A percentile compares a stretch with the other conserved stretches of the same genome.
Evolutionary conservation across 2,329 filamentous ascomycete species (phyloP).

Genomic region (Aspergillus flavus): DNA sequence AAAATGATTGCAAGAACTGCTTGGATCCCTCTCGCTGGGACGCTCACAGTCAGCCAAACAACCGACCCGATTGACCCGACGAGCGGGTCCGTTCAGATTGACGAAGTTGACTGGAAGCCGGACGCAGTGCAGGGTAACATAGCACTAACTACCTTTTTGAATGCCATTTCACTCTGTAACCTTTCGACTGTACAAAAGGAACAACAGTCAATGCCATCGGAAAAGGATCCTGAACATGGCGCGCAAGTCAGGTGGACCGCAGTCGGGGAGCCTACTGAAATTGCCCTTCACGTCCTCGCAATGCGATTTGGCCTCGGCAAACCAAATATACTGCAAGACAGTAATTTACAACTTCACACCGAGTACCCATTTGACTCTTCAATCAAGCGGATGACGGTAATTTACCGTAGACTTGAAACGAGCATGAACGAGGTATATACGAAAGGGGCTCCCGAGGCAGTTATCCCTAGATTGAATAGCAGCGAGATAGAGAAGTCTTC

Average conservation of each 20-base stretch:
- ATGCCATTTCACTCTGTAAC: slow-evolving; percentile 59
- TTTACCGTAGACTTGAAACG: slow-evolving; percentile 48
- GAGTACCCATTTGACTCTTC: slow-evolving; percentile 68
- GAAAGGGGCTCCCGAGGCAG: slow-evolving; percentile 65
- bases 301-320: slow-evolving; percentile 60
- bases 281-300: slow-evolving; percentile 68
- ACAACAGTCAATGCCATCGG: slow-evolving; percentile 2
- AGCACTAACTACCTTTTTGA: slow-evolving; percentile 54
- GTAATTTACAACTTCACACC: slow-evolving; percentile 34
- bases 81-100: slow-evolving; percentile 49
- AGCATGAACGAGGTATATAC: slow-evolving; percentile 53
- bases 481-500: slow-evolving; percentile 22
- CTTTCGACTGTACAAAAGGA: slow-evolving; percentile 54
- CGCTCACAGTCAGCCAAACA: slow-evolving; percentile 55
- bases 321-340: slow-evolving; percentile 42
- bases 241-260: slow-evolving; percentile 54
- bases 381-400: slow-evolving; percentile 68
- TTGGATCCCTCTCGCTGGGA: slow-evolving; percentile 58
- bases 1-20: slow-evolving; percentile 64
- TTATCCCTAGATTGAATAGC: slow-evolving; percentile 43
- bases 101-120: slow-evolving; percentile 33
- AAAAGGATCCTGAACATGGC: slow-evolving; percentile 6
- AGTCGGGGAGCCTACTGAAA: slow-evolving; percentile 67
- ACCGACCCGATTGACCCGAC: slow-evolving; percentile 60
- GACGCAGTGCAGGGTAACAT: slow-evolving; percentile 28